Evolutionary conservation across 805 yeast genomes (phyloP).

Genomic region (Jamesozyma lodderae): DNA sequence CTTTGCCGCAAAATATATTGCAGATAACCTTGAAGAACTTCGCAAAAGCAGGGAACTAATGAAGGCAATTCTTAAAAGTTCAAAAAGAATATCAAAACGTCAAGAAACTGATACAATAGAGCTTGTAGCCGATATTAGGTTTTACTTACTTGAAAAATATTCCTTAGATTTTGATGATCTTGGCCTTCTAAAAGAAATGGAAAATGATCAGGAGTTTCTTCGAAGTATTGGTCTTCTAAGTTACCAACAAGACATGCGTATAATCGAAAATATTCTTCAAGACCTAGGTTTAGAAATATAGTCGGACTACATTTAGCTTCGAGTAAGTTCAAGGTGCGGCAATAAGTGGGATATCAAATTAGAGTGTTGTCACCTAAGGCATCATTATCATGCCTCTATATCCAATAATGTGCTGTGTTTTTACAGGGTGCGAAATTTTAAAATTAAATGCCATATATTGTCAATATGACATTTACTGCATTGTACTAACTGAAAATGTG

Average conservation of each 20-base stretch:
- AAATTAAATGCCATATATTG: too few species aligned
- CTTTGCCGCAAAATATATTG: conserved; percentile 49
- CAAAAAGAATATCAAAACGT: conserved; percentile 47
- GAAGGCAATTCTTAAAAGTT: conserved; percentile 37
- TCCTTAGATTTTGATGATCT: conserved; percentile 25
- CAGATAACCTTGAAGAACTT: conserved; percentile 38
- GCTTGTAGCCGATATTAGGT: conserved; percentile 67
- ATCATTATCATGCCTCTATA: too few species aligned
- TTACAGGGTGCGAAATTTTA: too few species aligned
- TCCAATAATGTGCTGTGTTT: too few species aligned
- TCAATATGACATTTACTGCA: too few species aligned
- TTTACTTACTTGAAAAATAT: conserved; percentile 37
- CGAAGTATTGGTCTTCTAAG: conserved; percentile 16
- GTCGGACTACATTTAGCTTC: too few species aligned
- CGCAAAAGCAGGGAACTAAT: conserved; percentile 33
- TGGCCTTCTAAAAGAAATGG: conserved; percentile 17
- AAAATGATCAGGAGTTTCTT: conserved; percentile 11
- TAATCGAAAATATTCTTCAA: conserved; percentile 32
- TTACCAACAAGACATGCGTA: conserved; percentile 29
- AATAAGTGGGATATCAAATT: too few species aligned
- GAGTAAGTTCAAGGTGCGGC: too few species aligned
- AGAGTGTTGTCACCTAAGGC: too few species aligned
- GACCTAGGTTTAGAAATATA: conserved; percentile 3
- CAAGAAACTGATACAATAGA: conserved; percentile 77
- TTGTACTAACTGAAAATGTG: too few species aligned